These are phyloP conservation scores for Deakozyma indianensis DNA, from an alignment of 805 yeast genomes.

Conservation along the genomic window DNA sequence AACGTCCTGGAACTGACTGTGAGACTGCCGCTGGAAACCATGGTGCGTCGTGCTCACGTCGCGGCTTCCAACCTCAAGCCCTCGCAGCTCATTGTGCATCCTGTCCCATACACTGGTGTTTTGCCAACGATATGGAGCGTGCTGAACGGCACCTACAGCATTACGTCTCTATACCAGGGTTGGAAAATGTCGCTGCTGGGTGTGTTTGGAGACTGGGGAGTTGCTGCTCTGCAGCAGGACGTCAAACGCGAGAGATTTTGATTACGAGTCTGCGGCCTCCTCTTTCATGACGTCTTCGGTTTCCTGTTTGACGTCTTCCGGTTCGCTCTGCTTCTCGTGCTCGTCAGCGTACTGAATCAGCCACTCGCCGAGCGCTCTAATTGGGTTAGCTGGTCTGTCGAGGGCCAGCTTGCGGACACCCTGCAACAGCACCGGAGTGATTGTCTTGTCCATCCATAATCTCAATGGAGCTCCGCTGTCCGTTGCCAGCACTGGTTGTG, in stretches of 20 bases:
- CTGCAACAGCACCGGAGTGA: slow-evolving; percentile 47
- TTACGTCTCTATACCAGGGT: slow-evolving; percentile 56
- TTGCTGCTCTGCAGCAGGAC: slow-evolving; percentile 2
- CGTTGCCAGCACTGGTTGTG: background rate
- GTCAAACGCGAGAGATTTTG: background rate
- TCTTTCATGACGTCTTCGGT: background rate
- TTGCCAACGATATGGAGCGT: slow-evolving; percentile 39
- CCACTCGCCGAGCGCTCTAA: slow-evolving; percentile 14
- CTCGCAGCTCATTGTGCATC: slow-evolving; percentile 37
- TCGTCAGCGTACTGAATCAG: slow-evolving; percentile 4
- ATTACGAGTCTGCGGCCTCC: background rate
- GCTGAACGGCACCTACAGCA: slow-evolving; percentile 27
- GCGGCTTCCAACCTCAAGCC: slow-evolving; percentile 29
- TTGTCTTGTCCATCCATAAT: slow-evolving; percentile 47
- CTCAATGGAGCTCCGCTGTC: slow-evolving; percentile 62
- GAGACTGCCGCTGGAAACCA: slow-evolving; percentile 75
- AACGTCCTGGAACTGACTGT: slow-evolving; percentile 56
- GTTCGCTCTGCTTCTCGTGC: background rate
- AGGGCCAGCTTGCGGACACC: slow-evolving; percentile 45
- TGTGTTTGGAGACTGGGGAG: slow-evolving; percentile 70
- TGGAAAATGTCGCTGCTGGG: slow-evolving; percentile 82
- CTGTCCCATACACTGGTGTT: slow-evolving; percentile 41
- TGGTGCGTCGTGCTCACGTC: slow-evolving; percentile 73
- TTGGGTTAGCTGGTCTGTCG: slow-evolving; percentile 15
- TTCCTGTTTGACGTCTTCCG: background rate